phyloP scores from a whole-genome alignment of 306 rosid species.

The Arachis stenosperma region DNA sequence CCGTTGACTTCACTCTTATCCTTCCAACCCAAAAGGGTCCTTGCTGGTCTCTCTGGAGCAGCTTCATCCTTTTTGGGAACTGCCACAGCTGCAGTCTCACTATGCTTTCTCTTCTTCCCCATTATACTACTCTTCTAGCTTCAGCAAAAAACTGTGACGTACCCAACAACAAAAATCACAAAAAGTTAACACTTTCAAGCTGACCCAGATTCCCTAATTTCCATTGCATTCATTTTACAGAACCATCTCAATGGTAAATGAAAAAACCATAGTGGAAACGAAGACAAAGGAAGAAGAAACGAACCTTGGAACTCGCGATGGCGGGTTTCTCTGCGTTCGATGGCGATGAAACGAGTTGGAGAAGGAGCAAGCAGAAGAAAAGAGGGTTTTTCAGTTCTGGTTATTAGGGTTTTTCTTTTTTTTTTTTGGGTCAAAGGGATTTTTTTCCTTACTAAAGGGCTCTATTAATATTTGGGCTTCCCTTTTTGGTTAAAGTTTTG shows the following conservation, averaged over 20 bases:
- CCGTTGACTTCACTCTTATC: slow-evolving; percentile 44
- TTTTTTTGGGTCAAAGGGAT: neutral
- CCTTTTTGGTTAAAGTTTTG: no score
- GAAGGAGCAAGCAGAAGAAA: neutral
- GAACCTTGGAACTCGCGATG: neutral
- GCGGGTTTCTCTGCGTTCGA: slow-evolving; percentile 16
- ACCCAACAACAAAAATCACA: slow-evolving; percentile 11
- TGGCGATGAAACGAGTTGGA: slow-evolving; percentile 3
- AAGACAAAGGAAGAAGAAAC: neutral
- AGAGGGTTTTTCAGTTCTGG: neutral
- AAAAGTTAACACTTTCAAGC: neutral
- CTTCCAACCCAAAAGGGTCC: slow-evolving; percentile 90
- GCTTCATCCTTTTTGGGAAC: slow-evolving; percentile 54
- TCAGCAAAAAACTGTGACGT: slow-evolving; percentile 5
- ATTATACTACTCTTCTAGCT: slow-evolving; percentile 21
- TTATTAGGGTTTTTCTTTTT: slow-evolving; percentile 19
- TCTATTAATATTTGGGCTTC: no score
- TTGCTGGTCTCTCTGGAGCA: slow-evolving; percentile 75
- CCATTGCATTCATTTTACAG: neutral
- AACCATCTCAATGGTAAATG: neutral
- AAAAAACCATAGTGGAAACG: neutral
- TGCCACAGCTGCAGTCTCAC: slow-evolving; percentile 47
- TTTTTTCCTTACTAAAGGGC: no score
- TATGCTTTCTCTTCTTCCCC: slow-evolving; percentile 94
- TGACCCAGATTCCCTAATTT: neutral